These are phyloP conservation scores for Cytospora mali DNA, from an alignment of 2,329 filamentous ascomycete genomes.

Conservation along the genomic window DNA sequence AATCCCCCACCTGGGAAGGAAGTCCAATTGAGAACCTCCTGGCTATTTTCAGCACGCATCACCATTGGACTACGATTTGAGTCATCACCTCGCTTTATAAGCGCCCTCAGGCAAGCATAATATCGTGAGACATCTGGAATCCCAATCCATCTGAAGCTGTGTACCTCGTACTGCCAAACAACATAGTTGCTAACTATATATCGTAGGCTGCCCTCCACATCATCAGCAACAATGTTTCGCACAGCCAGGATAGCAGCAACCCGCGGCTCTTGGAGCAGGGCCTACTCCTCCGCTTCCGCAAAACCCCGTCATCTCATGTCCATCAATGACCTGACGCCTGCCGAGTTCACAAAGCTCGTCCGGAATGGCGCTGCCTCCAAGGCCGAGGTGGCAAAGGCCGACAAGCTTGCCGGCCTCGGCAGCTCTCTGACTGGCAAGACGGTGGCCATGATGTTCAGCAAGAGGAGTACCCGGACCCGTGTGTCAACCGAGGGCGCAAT, in stretches of 20 bases:
- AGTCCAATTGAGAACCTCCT: background rate
- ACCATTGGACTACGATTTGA: background rate
- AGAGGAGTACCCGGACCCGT: conserved; percentile 89
- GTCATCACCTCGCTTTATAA: background rate
- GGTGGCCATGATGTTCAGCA: conserved; percentile 95
- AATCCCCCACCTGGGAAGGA: background rate
- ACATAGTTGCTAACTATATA: background rate
- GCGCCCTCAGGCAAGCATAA: background rate
- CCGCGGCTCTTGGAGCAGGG: conserved; percentile 43
- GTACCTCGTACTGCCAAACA: background rate
- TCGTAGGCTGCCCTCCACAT: background rate
- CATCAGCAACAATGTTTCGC: conserved; percentile 30
- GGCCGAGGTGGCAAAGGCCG: conserved; percentile 70
- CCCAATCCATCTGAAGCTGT: background rate
- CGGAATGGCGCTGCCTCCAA: conserved; percentile 82
- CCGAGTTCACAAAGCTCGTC: conserved; percentile 80
- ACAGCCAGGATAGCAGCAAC: conserved; percentile 32
- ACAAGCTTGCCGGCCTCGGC: conserved; percentile 60
- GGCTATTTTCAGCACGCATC: background rate
- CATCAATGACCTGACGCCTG: conserved; percentile 79
- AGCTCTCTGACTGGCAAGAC: conserved; percentile 73
- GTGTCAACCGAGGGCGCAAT: conserved; percentile 93
- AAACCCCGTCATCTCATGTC: conserved; percentile 83
- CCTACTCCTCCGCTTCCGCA: conserved; percentile 47
- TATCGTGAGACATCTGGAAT: background rate